Evolutionary conservation across 2,329 filamentous ascomycete genomes (phyloP), one percentile per base, ranked within the genome.

Genomic region (Colletotrichum falcatum): DNA sequence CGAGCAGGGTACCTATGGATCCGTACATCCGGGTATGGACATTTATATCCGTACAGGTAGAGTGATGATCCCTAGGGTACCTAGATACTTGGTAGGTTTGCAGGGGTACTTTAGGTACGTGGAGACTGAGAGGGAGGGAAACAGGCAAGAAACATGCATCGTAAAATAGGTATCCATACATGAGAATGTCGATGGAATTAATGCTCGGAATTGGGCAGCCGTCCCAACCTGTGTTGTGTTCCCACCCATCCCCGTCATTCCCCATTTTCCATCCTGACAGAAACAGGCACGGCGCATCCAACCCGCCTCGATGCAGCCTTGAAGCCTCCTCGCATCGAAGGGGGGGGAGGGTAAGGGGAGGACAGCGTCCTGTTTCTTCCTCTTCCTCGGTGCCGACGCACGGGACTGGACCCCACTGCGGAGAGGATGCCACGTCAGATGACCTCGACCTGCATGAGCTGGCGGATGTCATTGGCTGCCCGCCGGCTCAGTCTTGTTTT

Each of bases 291-390:
- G 20, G 60, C 16, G 42, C 46, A 37, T 37, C 42, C 33, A 56
- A 30, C 23, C 42, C 62, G 66, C 63, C 66, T 61, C 35, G 39
- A 70, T 70, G 66, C 66, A 70, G 63, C 66, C 66, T 66, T 46
- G 66, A 70, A 70, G 66, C 26, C 63, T 66, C 26, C 63, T 66
- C 23, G 14, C 49, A 44, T 46, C 20, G 35, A 16, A n/a, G 49
- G 64, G 35, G 30, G 20, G 49, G 7, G 37, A 33, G 30, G 30
- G 42, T 44, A 44, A 44, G 42, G 44, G 44, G 11, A 23, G 42
- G n/a, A 23, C 5, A 33, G 30, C 35, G 35, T 37, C 9, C 35
- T 37, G 35, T 11, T 37, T 33, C 33, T 33, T 6, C n/a, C n/a
- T n/a, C n/a, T 59, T 59, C 53, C 54, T 42, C 35, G 35, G 62